Conservation (phyloP, 352 stramenopile genomes). For the Phytophthora agathidicida region DNA sequence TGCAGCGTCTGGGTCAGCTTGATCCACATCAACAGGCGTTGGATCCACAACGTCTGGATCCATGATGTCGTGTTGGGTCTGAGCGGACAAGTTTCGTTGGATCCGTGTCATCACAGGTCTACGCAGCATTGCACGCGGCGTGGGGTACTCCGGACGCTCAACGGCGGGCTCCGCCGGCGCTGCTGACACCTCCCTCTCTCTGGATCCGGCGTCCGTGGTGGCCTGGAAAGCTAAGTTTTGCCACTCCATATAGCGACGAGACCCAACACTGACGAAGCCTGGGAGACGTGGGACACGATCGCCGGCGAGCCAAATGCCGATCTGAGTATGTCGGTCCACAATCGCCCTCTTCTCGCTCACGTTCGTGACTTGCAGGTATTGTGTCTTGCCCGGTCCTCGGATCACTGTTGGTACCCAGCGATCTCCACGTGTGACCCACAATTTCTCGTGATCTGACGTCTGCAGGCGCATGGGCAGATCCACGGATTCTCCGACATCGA, state of each 20-base stretch:
- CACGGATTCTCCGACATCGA: too few species aligned
- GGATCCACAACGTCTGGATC: too few species aligned
- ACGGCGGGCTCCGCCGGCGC: not conserved
- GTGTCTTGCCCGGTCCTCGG: not conserved
- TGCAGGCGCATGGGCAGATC: not conserved
- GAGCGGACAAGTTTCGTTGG: too few species aligned
- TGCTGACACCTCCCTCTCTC: not conserved
- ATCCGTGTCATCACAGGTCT: too few species aligned
- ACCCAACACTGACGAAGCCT: constrained; percentile 10
- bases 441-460: not conserved
- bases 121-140: too few species aligned
- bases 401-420: constrained; percentile 5
- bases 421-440: constrained; percentile 7
- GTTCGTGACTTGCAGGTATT: constrained; percentile 12
- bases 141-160: not conserved
- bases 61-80: too few species aligned
- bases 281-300: constrained; percentile 3
- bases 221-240: constrained; percentile 10
- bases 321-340: not conserved
- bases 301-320: constrained; percentile 7
- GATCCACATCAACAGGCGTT: too few species aligned
- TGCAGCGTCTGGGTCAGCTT: too few species aligned
- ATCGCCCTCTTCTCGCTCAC: not conserved
- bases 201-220: not conserved
- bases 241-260: constrained; percentile 12